Conservation (phyloP, 1,139 yeast species). For the Suzukiozyma palmioleophila region DNA sequence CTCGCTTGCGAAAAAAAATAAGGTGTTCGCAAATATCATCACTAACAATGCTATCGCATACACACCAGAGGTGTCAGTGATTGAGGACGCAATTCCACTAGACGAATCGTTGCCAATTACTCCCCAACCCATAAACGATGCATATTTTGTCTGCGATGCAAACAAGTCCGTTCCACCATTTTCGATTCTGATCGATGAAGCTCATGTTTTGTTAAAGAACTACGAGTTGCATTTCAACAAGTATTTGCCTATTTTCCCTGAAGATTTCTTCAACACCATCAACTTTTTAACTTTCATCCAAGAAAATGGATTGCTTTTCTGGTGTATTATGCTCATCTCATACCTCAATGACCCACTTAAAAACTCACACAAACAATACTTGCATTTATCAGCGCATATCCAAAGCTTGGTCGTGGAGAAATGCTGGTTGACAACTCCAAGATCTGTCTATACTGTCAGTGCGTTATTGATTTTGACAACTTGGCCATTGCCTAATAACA, state of each 20-base stretch:
- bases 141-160: slow-evolving; percentile 5
- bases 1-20: slow-evolving; percentile 18
- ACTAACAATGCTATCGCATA: background rate
- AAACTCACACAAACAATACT: slow-evolving; percentile 19
- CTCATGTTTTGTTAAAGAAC: slow-evolving; percentile 24
- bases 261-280: slow-evolving; percentile 27
- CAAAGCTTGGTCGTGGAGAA: slow-evolving; percentile 38
- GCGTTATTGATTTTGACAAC: slow-evolving; percentile 41
- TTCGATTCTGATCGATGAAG: slow-evolving; percentile 25
- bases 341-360: slow-evolving; percentile 15
- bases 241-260: slow-evolving; percentile 40
- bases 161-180: slow-evolving; percentile 15
- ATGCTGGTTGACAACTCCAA: slow-evolving; percentile 45
- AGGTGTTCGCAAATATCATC: slow-evolving; percentile 2
- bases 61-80: slow-evolving; percentile 2
- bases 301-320: slow-evolving; percentile 37
- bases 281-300: slow-evolving; percentile 18
- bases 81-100: slow-evolving; percentile 2
- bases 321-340: slow-evolving; percentile 39
- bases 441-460: slow-evolving; percentile 38
- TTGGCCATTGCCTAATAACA: slow-evolving; percentile 41
- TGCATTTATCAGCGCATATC: slow-evolving; percentile 27
- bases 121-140: slow-evolving; percentile 1
- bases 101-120: background rate
- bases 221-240: slow-evolving; percentile 31